Base-by-base conservation (phyloP, 1,284 basidiomycete genomes). In the Apiotrichum domesticum region DNA sequence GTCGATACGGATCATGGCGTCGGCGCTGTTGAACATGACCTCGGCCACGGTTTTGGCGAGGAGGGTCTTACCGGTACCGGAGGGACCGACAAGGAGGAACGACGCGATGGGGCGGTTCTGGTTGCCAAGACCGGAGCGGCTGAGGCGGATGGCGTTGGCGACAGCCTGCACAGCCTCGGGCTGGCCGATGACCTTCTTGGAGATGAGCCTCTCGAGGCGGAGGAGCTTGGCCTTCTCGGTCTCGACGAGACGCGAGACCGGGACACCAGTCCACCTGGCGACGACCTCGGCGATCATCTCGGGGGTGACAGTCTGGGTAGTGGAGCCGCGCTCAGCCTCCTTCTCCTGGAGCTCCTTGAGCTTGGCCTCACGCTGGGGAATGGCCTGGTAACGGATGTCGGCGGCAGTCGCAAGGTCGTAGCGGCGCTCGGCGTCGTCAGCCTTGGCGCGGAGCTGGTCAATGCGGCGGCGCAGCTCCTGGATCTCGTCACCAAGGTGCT, bases 391-490 rank as follows among this genome's bases (percentile, higher is more conserved):
- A 54, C 87, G 86, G 61, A 98, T 77, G 64, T 98, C 95, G 52
- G 92, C 92, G 8, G 89, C 90, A 3, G 88, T 88, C 1, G 84
- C 83, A 54, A 95, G 83, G 68, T 93, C 90, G 67, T 80, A 86
- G 79, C 85, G 84, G 73, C 95, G 82, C 75, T 98, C 92, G 6
- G 95, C 95, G 50, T 96, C 92, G 65, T 96, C 91, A 0, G 90
- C 87, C 79, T 98, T 98, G 29, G 87, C 86, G 64, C 86, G 88
- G 44, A 98, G 80, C 63, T 96, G 90, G 66, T 98, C 96, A 51
- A 98, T 91, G 77, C 83, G 88, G 69, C 85, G 83, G 52, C 90
- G 84, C 37, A 90, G 82, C 3, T 82, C 78, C 65, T 88, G 87
- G 65, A 98, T 85, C 70, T 96, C 87, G 61, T 97, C 88, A 15